These are phyloP conservation scores for Asclepias syriaca DNA, from an alignment of 257 asterid genomes.

Conservation along the genomic window DNA sequence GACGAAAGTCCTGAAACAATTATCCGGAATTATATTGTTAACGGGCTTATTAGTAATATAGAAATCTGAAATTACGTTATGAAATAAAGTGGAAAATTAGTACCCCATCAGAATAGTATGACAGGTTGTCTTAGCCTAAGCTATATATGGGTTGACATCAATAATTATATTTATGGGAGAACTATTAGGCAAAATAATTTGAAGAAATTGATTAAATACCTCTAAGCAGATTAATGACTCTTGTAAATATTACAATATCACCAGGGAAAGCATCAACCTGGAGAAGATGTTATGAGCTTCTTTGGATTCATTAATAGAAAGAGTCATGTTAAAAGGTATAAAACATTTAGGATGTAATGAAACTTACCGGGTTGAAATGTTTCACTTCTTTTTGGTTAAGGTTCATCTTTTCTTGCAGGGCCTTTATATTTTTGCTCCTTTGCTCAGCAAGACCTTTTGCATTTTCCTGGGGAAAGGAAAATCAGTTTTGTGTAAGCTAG, in stretches of 20 bases:
- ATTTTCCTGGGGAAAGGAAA: conserved; percentile 51
- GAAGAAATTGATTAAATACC: conserved; percentile 40
- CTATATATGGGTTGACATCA: neutral
- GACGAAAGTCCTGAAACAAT: conserved; percentile 80
- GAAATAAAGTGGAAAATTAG: neutral
- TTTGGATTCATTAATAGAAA: conserved; percentile 6
- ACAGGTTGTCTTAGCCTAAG: neutral
- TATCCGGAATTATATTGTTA: neutral
- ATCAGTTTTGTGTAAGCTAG: conserved; percentile 20
- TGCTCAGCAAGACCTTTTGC: conserved; percentile 69
- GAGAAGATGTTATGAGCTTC: conserved; percentile 20
- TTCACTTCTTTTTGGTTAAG: conserved; percentile 77
- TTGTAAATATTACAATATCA: conserved; percentile 84
- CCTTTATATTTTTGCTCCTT: conserved; percentile 67
- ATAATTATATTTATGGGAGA: neutral
- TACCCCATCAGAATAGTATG: neutral
- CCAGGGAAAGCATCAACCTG: conserved; percentile 99
- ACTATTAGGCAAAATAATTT: neutral
- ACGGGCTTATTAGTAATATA: neutral
- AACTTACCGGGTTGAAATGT: conserved; percentile 92
- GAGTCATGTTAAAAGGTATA: conserved; percentile 8
- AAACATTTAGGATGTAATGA: conserved; percentile 15
- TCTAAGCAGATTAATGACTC: conserved; percentile 94
- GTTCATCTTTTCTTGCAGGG: conserved; percentile 80
- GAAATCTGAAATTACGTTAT: neutral